phyloP scores from a whole-genome alignment of 2,329 filamentous ascomycete genomes.

The Amauroascus niger region DNA sequence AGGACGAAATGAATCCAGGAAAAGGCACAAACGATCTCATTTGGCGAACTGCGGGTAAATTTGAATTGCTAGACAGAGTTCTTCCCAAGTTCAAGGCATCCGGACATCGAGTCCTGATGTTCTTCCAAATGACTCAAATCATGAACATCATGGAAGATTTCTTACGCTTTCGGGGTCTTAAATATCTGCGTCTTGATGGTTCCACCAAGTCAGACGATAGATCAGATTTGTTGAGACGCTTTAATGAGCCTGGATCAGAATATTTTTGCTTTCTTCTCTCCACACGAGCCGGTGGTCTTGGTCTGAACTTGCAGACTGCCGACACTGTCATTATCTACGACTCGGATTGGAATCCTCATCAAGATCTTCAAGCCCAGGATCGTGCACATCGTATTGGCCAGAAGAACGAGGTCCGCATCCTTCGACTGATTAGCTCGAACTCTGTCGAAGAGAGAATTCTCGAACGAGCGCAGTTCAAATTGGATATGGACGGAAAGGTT shows the following conservation, averaged over 20 bases:
- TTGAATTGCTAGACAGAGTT: conserved; percentile 85
- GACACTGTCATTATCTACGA: conserved; percentile 99
- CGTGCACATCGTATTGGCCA: conserved; percentile 99
- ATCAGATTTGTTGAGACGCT: conserved; percentile 75
- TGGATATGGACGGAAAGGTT: conserved; percentile 98
- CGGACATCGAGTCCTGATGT: conserved; percentile 94
- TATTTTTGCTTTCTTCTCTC: conserved; percentile 99
- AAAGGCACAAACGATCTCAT: conserved; percentile 83
- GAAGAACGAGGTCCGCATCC: conserved; percentile 97
- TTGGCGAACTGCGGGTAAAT: conserved; percentile 94
- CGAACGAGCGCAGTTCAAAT: conserved; percentile 91
- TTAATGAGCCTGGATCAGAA: conserved; percentile 80
- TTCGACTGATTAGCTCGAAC: conserved; percentile 90
- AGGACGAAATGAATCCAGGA: conserved; percentile 92
- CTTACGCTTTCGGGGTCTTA: conserved; percentile 67
- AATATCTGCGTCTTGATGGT: conserved; percentile 88
- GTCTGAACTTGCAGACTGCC: conserved; percentile 91
- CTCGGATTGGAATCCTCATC: conserved; percentile 98
- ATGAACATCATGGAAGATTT: conserved; percentile 99
- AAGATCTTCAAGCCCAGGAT: conserved; percentile 98
- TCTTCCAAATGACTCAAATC: conserved; percentile 99
- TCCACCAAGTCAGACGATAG: conserved; percentile 97
- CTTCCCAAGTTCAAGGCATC: conserved; percentile 86
- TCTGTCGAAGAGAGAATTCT: conserved; percentile 98
- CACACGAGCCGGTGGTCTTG: conserved; percentile 93